A percentile compares a stretch with the other conserved stretches of the same genome.
Evolutionary conservation across 179 eudicot species (phyloP).

Genomic region (Nepenthes alata): DNA sequence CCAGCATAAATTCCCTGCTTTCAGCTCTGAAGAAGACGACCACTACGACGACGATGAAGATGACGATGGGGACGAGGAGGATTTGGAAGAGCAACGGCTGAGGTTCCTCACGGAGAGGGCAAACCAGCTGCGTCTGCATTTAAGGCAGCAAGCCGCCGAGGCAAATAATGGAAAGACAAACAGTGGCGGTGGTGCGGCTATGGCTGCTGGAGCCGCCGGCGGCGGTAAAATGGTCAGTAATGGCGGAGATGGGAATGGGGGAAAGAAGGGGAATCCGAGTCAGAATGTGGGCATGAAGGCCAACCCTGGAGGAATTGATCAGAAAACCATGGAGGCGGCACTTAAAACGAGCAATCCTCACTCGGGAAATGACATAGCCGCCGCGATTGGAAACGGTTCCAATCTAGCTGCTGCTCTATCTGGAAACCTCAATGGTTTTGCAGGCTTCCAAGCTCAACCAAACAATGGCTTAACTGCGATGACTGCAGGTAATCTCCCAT

Average conservation of each 20-base stretch:
- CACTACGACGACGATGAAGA: constrained; percentile 12
- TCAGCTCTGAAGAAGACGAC: constrained; percentile 20
- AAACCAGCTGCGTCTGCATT: constrained; percentile 19
- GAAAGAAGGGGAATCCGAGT: constrained; percentile 26
- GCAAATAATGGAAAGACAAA: constrained; percentile 18
- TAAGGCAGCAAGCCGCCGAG: constrained; percentile 26
- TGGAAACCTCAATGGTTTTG: constrained; percentile 17
- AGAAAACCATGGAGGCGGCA: constrained; percentile 20
- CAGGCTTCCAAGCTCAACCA: constrained; percentile 18
- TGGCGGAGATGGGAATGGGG: constrained; percentile 19
- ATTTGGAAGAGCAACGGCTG: constrained; percentile 15
- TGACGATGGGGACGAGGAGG: constrained; percentile 15
- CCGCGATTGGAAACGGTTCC: constrained; percentile 15
- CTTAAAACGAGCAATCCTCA: constrained; percentile 26
- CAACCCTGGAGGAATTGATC: constrained; percentile 28
- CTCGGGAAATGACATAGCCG: constrained; percentile 3
- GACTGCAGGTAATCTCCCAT: constrained; percentile 16
- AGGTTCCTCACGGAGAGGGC: constrained; percentile 21
- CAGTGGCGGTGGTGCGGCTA: constrained; percentile 1
- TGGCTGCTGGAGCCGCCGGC: constrained; percentile 8
- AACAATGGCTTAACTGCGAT: constrained; percentile 10
- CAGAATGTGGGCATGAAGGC: constrained; percentile 25
- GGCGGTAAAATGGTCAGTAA: constrained; percentile 15
- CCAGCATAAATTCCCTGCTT: constrained; percentile 24
- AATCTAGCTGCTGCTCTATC: constrained; percentile 7